Conservation (phyloP, 331 rosid genomes). For the Rosa hybrid region DNA sequence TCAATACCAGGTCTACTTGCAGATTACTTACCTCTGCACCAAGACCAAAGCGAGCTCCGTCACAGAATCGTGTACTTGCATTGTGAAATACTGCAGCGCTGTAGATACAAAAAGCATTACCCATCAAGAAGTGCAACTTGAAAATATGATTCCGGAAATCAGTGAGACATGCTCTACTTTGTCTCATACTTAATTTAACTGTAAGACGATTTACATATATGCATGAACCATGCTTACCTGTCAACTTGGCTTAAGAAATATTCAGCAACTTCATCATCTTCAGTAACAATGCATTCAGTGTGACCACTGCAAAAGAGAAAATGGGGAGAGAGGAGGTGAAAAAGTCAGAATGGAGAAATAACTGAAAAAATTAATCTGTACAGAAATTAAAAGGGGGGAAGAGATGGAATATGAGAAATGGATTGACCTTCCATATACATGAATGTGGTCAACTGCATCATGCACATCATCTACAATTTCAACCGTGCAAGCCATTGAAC, state of each 20-base stretch:
- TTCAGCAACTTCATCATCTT: constrained; percentile 68
- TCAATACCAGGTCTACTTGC: not conserved
- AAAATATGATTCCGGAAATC: not conserved
- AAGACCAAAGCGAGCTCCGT: constrained; percentile 83
- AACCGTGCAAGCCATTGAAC: constrained; percentile 75
- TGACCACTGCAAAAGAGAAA: constrained; percentile 58
- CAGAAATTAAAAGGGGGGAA: constrained; percentile 6
- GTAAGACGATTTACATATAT: not conserved
- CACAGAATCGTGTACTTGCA: constrained; percentile 74
- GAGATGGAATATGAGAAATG: not conserved
- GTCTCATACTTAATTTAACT: not conserved
- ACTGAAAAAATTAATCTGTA: not conserved
- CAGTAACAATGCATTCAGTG: constrained; percentile 79
- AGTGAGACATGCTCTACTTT: not conserved
- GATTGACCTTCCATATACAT: constrained; percentile 70
- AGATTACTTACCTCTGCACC: constrained; percentile 67
- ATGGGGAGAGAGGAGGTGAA: not conserved
- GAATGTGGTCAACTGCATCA: constrained; percentile 80
- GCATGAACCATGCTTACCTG: constrained; percentile 45
- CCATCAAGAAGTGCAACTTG: constrained; percentile 13
- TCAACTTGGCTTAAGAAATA: constrained; percentile 68
- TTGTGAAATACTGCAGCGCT: constrained; percentile 90
- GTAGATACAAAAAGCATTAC: constrained; percentile 17
- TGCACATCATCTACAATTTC: constrained; percentile 81
- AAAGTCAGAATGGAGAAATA: not conserved